Evolutionary conservation across 805 yeast genomes (phyloP).

Genomic region (Schwanniomyces pseudopolymorphus): DNA sequence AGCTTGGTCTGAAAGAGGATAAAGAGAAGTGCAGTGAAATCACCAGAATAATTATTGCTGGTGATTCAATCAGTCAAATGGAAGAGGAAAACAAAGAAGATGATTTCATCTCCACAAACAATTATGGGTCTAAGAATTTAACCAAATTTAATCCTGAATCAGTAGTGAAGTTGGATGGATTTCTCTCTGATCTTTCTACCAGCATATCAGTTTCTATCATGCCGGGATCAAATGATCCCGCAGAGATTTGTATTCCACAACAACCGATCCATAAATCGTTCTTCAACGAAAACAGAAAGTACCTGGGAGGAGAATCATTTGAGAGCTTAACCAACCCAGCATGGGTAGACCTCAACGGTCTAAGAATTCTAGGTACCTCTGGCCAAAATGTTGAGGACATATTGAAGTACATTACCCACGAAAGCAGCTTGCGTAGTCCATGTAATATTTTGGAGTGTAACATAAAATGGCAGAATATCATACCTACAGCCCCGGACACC

Average conservation of each 20-base stretch:
- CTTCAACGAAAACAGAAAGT: constrained; percentile 48
- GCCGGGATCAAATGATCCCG: constrained; percentile 87
- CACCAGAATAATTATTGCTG: constrained; percentile 64
- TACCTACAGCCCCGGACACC: constrained; percentile 97
- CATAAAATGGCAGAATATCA: constrained; percentile 78
- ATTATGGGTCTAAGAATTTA: constrained; percentile 52
- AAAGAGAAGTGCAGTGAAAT: constrained; percentile 25
- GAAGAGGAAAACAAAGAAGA: constrained; percentile 22
- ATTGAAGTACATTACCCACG: constrained; percentile 54
- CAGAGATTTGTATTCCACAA: constrained; percentile 84
- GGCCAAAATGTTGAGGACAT: constrained; percentile 88
- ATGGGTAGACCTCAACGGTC: constrained; percentile 60
- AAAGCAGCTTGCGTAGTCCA: constrained; percentile 35
- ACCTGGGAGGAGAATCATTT: constrained; percentile 38
- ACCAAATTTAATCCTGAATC: constrained; percentile 52
- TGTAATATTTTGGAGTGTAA: constrained; percentile 55
- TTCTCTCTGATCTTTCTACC: constrained; percentile 54
- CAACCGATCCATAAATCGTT: constrained; percentile 83
- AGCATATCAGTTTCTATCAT: constrained; percentile 70
- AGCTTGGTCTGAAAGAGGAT: constrained; percentile 44
- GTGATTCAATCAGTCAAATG: constrained; percentile 56
- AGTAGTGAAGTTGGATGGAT: constrained; percentile 55
- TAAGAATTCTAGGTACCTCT: constrained; percentile 65
- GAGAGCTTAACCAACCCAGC: constrained; percentile 58
- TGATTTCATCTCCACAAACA: constrained; percentile 36